phyloP scores from a whole-genome alignment of 1,284 basidiomycete genomes.

The Trichosporon asahii region DNA sequence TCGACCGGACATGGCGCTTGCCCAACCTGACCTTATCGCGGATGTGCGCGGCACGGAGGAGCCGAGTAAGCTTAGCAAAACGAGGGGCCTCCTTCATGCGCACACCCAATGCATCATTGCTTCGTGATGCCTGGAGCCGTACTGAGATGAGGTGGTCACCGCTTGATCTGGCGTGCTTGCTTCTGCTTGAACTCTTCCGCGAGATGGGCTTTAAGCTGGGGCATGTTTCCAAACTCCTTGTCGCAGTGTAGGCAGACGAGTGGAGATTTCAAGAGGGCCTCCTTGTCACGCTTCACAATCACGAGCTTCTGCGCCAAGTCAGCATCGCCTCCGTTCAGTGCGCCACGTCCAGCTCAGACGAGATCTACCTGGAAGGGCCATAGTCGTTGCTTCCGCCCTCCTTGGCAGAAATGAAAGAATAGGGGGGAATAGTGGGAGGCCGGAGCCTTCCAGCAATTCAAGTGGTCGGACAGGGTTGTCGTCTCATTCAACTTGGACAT shows the following conservation, averaged over 20 bases:
- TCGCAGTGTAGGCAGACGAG: slow-evolving; percentile 68
- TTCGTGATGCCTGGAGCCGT: background rate
- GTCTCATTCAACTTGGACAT: background rate
- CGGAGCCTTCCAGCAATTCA: background rate
- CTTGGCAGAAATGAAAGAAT: background rate
- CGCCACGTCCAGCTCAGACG: too few species aligned
- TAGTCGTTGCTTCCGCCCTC: too few species aligned
- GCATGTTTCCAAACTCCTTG: slow-evolving; percentile 65
- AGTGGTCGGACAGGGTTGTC: background rate
- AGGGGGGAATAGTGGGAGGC: background rate
- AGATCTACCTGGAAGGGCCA: too few species aligned
- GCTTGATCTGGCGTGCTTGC: background rate
- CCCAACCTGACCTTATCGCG: background rate
- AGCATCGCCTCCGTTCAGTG: background rate
- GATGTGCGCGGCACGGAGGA: background rate
- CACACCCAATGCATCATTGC: background rate
- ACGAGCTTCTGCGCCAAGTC: slow-evolving; percentile 54
- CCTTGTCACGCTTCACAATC: slow-evolving; percentile 33
- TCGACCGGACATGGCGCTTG: background rate
- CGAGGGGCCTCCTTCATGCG: background rate
- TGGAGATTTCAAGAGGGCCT: slow-evolving; percentile 63
- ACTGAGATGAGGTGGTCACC: background rate
- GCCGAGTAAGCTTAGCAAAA: background rate
- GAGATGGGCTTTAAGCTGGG: slow-evolving; percentile 62
- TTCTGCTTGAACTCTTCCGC: slow-evolving; percentile 38